Base-by-base conservation (phyloP, 202 grass and related monocot genomes). In the Digitaria exilis region DNA sequence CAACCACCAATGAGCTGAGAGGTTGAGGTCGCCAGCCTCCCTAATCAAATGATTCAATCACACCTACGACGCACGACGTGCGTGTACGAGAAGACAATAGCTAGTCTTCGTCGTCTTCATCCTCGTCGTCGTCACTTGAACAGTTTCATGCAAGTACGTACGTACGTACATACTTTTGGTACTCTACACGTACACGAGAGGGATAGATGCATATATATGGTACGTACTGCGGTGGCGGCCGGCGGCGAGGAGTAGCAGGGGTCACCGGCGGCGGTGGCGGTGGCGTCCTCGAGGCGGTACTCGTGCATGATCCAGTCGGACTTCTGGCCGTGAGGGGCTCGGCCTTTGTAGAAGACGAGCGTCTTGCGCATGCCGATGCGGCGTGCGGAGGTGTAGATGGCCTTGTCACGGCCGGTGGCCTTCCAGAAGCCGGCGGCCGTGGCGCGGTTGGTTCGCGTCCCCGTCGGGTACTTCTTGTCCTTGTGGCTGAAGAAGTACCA, bases 281-380 rank as follows among this genome's bases (percentile, higher is more conserved):
- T 8, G 11, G 15, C 57, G 28, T 89, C 95, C 26, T 93, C 90
- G 35, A 98, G 89, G 31, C 96, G 84, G 85, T 98, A 98, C 83
- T 98, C 96, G 57, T 98, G 96, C 96, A 98, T 98, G 87, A 98
- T 98, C 93, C 93, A 98, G 62, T 98, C 90, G 9, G 96, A 95
- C 37, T 98, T 98, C 71, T 91, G 91, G 39, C 96, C 96, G 68
- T 98, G 96, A 0, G 96, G 96, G 0, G 96, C 93, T 5, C 96
- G 90, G 8, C 96, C 96, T 78, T 91, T 90, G 89, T 98, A 98
- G 80, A 98, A 98, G 56, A 98, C 96, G 59, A 98, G 92, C n/a
- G 96, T 98, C 85, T 98, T 98, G 79, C 96, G 84, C 96, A 95
- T 98, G 58, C 96, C 96, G 87, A 98, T 92, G 54, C 85, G 85